Base-by-base conservation (phyloP, 805 yeast genomes). In the Citeromyces matritensis region DNA sequence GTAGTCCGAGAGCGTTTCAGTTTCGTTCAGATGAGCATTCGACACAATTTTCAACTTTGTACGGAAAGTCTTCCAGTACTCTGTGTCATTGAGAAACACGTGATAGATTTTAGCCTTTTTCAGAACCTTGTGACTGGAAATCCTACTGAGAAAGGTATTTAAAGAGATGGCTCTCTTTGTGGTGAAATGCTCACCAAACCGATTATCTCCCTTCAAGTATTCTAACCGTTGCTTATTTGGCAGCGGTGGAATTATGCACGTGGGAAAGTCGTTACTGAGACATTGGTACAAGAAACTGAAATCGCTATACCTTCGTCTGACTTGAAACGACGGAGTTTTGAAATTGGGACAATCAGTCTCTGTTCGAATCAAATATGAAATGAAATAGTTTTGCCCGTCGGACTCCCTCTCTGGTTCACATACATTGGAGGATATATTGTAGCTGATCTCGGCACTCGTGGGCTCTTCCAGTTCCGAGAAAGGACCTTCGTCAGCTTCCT, bases 171-270 rank as follows among this genome's bases (percentile, higher is more conserved):
- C 76, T 42, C 98, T 60, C 48, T 82, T 81, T 37, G 65, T 60
- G 0, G 95, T 88, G 51, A 91, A 91, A 36, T 81, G 85, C 9
- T 70, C 63, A 17, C 88, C 73, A 49, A 88, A 88, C 25, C 97
- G 63, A 44, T 88, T 96, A 13, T 26, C 29, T 8, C 98, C 97
- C 25, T 93, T 85, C 32, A 88, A 65, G 53, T 91, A 88, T 49
- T 88, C 95, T 42, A 88, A 61, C 37, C 94, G 70, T 57, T 81
- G 82, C 51, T 85, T 86, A 38, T 88, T 93, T 0, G 98, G 98
- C 33, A 88, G 61, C 9, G 97, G 96, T 1, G 98, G 98, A 0
- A 88, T 71, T 9, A 91, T 70, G 37, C 82, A 64, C 4, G 91
- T 80, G 0, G 96, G 95, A 48, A 62, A 80, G 47, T 86, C 95